Evolutionary conservation across 129 eudicot genomes (phyloP), one percentile per base, ranked within the genome.

Genomic region (Kitagawia praeruptora): DNA sequence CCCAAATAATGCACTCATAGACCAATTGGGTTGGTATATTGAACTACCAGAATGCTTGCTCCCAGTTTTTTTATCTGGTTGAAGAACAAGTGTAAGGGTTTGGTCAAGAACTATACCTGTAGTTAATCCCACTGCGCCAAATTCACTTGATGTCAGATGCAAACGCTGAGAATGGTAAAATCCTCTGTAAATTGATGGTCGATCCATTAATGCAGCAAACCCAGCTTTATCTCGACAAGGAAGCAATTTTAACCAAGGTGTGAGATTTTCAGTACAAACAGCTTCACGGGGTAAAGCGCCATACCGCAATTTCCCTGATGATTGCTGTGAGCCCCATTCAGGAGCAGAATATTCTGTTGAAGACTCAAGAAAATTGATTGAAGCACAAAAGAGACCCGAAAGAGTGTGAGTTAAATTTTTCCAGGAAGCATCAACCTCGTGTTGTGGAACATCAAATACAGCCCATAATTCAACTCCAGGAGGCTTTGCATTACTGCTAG

Each of bases 381-480:
- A 95, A 83, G 98, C 98, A 85, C 98, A 95, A 82, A 95, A 95
- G 77, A 95, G 96, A 61, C 98, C 98, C 49, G 98, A 95, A 83
- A 95, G 98, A 75, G 98, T 90, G 88, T 92, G 97, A 37, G 98
- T 90, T 63, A 95, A 85, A 81, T 92, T 92, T 84, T 89, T 95
- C 98, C 98, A 95, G 27, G 93, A 85, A 85, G 93, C 92, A 81
- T 95, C 98, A 80, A 92, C 91, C 86, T 92, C 89, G 44, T 85
- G 37, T 47, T 82, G 40, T 25, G 98, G 94, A 31, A 93, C 96
- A 82, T 92, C 98, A 84, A 95, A 95, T 28, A 86, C 90, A 77
- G 98, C 97, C 98, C 97, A 95, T 80, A 95, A 76, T 70, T 95
- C 98, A 76, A 95, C 98, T 80, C 98, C 98, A 46, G 98, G 98